Conservation (phyloP, 805 yeast genomes). For the Zygosaccharomyces rouxii region DNA sequence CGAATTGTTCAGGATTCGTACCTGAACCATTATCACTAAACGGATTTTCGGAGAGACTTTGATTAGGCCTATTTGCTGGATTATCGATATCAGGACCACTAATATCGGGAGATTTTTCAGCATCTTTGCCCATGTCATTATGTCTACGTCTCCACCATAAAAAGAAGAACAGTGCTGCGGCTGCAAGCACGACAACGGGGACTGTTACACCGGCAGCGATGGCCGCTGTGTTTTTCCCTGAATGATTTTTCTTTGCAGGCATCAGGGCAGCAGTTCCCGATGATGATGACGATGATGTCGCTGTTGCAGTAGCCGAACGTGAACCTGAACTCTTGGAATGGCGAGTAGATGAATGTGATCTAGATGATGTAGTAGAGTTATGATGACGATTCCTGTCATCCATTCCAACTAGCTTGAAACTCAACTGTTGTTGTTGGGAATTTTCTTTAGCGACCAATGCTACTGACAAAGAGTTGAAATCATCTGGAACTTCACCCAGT, state of each 20-base stretch:
- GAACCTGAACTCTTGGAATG: slow-evolving; percentile 24
- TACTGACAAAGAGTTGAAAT: slow-evolving; percentile 41
- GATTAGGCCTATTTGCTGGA: slow-evolving; percentile 35
- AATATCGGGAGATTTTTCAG: slow-evolving; percentile 34
- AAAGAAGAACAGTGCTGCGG: slow-evolving; percentile 46
- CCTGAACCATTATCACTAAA: slow-evolving; percentile 25
- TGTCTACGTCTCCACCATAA: slow-evolving; percentile 49
- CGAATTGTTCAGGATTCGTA: slow-evolving; percentile 38
- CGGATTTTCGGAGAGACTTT: slow-evolving; percentile 26
- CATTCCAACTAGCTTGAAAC: slow-evolving; percentile 54
- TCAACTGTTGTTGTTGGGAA: slow-evolving; percentile 37
- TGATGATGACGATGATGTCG: slow-evolving; percentile 28
- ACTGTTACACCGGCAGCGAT: slow-evolving; percentile 88
- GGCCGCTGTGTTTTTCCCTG: slow-evolving; percentile 55
- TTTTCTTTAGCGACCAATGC: slow-evolving; percentile 40
- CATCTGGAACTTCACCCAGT: slow-evolving; percentile 58
- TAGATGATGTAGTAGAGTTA: slow-evolving; percentile 18
- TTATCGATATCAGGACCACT: slow-evolving; percentile 39
- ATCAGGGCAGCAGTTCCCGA: slow-evolving; percentile 31
- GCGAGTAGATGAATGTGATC: slow-evolving; percentile 28
- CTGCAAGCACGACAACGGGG: slow-evolving; percentile 54
- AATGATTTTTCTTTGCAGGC: slow-evolving; percentile 23
- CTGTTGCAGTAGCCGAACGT: slow-evolving; percentile 26
- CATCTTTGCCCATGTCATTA: slow-evolving; percentile 29
- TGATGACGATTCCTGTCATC: slow-evolving; percentile 19